These are phyloP conservation scores for Leccinum variicolor DNA, from an alignment of 768 basidiomycete genomes.

Conservation along the genomic window DNA sequence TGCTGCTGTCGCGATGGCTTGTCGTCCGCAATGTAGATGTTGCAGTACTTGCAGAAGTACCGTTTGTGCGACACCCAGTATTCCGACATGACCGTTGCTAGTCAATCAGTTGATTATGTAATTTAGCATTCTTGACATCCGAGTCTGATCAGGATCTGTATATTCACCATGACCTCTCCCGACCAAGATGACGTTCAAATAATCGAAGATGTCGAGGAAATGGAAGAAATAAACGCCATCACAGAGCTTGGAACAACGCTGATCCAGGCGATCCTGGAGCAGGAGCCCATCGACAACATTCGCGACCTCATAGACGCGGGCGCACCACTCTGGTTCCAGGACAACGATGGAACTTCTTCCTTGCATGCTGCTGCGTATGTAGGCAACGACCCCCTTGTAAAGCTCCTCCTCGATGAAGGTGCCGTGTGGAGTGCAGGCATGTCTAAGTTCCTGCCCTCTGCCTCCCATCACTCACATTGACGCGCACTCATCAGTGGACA, in stretches of 20 bases:
- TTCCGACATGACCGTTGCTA: constrained; percentile 61
- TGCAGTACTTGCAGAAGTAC: constrained; percentile 97
- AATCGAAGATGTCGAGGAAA: constrained; percentile 26
- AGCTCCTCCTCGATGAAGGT: constrained; percentile 70
- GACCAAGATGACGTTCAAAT: constrained; percentile 11
- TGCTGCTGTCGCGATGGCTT: constrained; percentile 88
- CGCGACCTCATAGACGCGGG: constrained; percentile 55
- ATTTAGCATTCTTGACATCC: background rate
- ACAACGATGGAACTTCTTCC: constrained; percentile 75
- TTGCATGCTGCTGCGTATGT: constrained; percentile 85
- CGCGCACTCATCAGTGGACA: constrained; percentile 53
- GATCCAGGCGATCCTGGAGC: constrained; percentile 54
- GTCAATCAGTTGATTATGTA: constrained; percentile 15
- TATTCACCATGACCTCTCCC: background rate
- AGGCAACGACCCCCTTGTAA: constrained; percentile 61
- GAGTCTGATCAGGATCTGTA: background rate
- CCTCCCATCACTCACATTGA: background rate
- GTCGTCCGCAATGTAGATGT: constrained; percentile 96
- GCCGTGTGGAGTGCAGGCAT: constrained; percentile 89
- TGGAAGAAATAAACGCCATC: constrained; percentile 42
- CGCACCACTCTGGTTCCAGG: constrained; percentile 90
- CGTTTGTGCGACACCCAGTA: constrained; percentile 93
- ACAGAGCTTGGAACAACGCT: constrained; percentile 56
- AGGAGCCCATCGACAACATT: constrained; percentile 42
- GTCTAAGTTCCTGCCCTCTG: constrained; percentile 14